phyloP scores from a whole-genome alignment of 768 basidiomycete species.

The Auricularia sp. region DNA sequence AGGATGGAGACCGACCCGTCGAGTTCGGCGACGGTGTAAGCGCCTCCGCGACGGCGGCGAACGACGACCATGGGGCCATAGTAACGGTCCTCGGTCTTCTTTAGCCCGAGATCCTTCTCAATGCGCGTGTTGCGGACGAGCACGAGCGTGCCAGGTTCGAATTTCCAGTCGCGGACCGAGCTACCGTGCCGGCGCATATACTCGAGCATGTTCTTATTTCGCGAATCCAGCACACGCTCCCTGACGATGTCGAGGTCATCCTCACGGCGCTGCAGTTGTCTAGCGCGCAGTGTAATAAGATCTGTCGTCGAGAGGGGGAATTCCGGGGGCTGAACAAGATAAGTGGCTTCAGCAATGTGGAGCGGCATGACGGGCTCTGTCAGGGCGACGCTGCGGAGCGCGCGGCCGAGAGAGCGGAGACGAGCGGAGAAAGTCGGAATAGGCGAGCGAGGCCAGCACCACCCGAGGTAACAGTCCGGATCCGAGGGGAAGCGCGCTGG shows the following conservation, averaged over 20 bases:
- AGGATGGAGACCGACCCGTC: not conserved
- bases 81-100: not conserved
- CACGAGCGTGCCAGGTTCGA: constrained; percentile 1
- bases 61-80: constrained; percentile 3
- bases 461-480: too few species aligned
- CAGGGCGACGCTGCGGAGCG: too few species aligned
- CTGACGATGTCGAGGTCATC: constrained; percentile 3
- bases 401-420: too few species aligned
- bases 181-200: not conserved
- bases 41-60: not conserved
- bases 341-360: constrained; percentile 24
- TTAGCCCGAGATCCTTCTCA: not conserved
- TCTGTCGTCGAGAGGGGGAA: constrained; percentile 6
- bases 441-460: too few species aligned
- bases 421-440: too few species aligned
- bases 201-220: not conserved
- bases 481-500: too few species aligned
- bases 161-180: not conserved
- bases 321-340: constrained; percentile 9
- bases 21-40: constrained; percentile 1
- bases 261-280: constrained; percentile 7
- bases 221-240: not conserved
- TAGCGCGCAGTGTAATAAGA: constrained; percentile 7
- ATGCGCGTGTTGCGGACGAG: not conserved
- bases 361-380: constrained; percentile 24